Evolutionary conservation across 2,329 filamentous ascomycete genomes (phyloP).

Genomic region (Exophiala sp.): DNA sequence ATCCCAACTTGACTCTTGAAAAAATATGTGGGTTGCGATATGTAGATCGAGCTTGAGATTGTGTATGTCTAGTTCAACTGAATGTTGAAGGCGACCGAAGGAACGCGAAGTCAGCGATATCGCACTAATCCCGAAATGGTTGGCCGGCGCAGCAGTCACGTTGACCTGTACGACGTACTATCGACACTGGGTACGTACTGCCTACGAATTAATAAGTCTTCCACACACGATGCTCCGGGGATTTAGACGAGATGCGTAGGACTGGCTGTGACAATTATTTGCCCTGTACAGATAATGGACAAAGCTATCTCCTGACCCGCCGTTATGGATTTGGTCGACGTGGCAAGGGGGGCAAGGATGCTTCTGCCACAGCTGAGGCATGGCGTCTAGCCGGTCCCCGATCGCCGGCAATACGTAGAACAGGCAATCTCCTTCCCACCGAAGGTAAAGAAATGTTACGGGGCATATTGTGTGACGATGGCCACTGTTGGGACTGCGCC

Average conservation of each 20-base stretch:
- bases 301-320: neutral
- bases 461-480: neutral
- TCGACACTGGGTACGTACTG: too few relatives aligned
- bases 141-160: neutral
- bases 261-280: too few relatives aligned
- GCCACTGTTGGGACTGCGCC: neutral
- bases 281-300: too few relatives aligned
- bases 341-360: conserved; percentile 13
- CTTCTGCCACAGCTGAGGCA: conserved; percentile 5
- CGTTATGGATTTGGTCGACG: conserved; percentile 10
- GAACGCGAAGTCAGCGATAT: conserved; percentile 8
- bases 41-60: neutral
- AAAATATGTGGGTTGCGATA: neutral
- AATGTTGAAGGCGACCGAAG: conserved; percentile 10
- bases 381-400: too few relatives aligned
- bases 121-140: conserved; percentile 6
- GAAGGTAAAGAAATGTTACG: too few relatives aligned
- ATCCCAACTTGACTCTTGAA: too few relatives aligned
- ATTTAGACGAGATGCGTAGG: too few relatives aligned
- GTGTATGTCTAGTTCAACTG: conserved; percentile 1
- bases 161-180: too few relatives aligned
- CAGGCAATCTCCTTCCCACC: too few relatives aligned
- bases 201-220: too few relatives aligned
- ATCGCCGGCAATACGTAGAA: too few relatives aligned
- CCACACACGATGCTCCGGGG: too few relatives aligned